phyloP scores from a whole-genome alignment of 2,329 filamentous ascomycete species.

The Apiospora malaysiana region DNA sequence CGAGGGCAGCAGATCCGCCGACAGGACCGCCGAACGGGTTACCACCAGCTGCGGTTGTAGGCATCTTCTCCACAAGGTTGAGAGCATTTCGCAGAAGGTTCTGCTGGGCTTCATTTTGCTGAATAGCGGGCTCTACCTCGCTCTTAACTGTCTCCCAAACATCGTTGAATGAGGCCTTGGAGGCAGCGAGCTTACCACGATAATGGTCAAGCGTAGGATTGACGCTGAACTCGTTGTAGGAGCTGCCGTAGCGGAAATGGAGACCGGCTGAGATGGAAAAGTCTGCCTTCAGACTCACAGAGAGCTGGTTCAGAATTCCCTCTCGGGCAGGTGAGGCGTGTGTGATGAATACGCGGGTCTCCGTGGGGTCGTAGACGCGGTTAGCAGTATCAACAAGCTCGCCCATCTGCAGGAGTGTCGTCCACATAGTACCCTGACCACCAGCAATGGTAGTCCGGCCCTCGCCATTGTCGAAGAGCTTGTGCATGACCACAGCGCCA shows the following conservation, averaged over 20 bases:
- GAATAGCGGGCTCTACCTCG: slow-evolving; percentile 93
- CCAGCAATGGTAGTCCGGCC: slow-evolving; percentile 97
- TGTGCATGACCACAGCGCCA: slow-evolving; percentile 98
- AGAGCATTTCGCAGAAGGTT: slow-evolving; percentile 89
- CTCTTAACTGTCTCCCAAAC: slow-evolving; percentile 99
- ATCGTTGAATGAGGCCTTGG: slow-evolving; percentile 98
- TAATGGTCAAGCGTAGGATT: slow-evolving; percentile 98
- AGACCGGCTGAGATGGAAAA: slow-evolving; percentile 97
- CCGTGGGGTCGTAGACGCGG: slow-evolving; percentile 96
- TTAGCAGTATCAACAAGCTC: slow-evolving; percentile 98
- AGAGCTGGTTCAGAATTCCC: slow-evolving; percentile 95
- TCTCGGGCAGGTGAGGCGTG: slow-evolving; percentile 96
- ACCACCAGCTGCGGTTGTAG: slow-evolving; percentile 88
- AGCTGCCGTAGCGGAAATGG: slow-evolving; percentile 98
- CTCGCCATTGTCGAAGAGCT: slow-evolving; percentile 98
- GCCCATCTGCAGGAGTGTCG: slow-evolving; percentile 95
- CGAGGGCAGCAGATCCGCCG: slow-evolving; percentile 72
- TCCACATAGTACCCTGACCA: slow-evolving; percentile 99
- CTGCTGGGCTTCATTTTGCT: slow-evolving; percentile 92
- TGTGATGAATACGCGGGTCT: slow-evolving; percentile 95
- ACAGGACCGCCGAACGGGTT: slow-evolving; percentile 94
- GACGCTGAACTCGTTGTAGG: slow-evolving; percentile 99
- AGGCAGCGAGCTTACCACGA: slow-evolving; percentile 95
- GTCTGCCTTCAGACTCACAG: slow-evolving; percentile 95
- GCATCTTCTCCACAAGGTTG: slow-evolving; percentile 98